phyloP scores from a whole-genome alignment of 495 filamentous ascomycete species.

The Cenococcum geophilum region DNA sequence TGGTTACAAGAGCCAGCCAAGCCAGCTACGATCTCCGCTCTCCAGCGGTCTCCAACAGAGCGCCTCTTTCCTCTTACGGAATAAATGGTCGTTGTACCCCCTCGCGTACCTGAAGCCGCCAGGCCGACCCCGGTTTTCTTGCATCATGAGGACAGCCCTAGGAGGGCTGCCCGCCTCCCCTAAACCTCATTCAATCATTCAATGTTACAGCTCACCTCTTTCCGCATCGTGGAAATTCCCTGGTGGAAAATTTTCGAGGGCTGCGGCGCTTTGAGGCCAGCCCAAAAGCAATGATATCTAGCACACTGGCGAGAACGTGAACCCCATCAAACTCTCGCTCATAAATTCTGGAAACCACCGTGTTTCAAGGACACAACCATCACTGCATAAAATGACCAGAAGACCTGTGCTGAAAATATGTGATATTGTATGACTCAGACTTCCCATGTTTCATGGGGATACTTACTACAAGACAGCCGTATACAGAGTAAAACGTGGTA shows the following conservation, averaged over 20 bases:
- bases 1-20: no score
- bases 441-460: neutral
- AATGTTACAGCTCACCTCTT: neutral
- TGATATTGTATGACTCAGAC: neutral
- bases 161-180: neutral
- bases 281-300: neutral
- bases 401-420: neutral
- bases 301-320: neutral
- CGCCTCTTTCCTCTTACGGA: neutral
- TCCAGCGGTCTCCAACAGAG: no score
- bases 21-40: no score
- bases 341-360: neutral
- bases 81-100: neutral
- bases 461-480: neutral
- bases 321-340: neutral
- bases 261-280: neutral
- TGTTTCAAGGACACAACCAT: neutral
- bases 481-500: neutral
- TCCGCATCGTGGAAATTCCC: neutral
- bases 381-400: neutral
- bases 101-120: constrained; percentile 5
- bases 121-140: neutral
- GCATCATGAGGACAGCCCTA: constrained; percentile 2
- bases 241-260: neutral
- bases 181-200: neutral